Conservation (phyloP, 495 filamentous ascomycete genomes). For the Parathielavia hyrcaniae region DNA sequence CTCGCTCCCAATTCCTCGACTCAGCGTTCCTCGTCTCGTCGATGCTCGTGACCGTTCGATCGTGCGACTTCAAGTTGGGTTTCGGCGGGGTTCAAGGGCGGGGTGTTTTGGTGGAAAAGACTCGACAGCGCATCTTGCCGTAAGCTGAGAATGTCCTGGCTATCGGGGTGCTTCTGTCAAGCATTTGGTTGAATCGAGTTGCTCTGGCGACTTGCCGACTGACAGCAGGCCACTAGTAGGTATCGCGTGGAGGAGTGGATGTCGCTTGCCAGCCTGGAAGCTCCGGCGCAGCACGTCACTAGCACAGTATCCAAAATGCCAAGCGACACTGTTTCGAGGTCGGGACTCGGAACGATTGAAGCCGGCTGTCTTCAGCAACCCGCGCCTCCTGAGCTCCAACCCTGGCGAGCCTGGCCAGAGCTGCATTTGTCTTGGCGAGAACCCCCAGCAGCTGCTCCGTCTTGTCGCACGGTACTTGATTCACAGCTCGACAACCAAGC, state of each 20-base stretch:
- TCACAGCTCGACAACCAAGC: background rate
- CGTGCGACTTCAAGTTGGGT: background rate
- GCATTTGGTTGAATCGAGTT: background rate
- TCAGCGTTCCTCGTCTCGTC: background rate
- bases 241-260: conserved; percentile 1
- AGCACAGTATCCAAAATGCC: too few relatives aligned
- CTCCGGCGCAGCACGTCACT: conserved; percentile 19
- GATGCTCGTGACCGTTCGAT: background rate
- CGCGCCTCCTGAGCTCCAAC: too few relatives aligned
- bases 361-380: too few relatives aligned
- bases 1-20: background rate
- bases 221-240: background rate
- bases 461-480: background rate
- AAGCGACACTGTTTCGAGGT: too few relatives aligned
- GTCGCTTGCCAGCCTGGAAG: background rate
- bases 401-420: too few relatives aligned
- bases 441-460: background rate
- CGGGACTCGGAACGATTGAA: too few relatives aligned
- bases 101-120: conserved; percentile 7
- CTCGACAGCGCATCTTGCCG: conserved; percentile 18
- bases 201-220: background rate
- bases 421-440: too few relatives aligned
- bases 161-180: background rate
- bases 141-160: background rate
- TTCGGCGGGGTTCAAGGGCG: conserved; percentile 16